Conservation (phyloP, 768 basidiomycete genomes). For the Glaciozyma martinii region DNA sequence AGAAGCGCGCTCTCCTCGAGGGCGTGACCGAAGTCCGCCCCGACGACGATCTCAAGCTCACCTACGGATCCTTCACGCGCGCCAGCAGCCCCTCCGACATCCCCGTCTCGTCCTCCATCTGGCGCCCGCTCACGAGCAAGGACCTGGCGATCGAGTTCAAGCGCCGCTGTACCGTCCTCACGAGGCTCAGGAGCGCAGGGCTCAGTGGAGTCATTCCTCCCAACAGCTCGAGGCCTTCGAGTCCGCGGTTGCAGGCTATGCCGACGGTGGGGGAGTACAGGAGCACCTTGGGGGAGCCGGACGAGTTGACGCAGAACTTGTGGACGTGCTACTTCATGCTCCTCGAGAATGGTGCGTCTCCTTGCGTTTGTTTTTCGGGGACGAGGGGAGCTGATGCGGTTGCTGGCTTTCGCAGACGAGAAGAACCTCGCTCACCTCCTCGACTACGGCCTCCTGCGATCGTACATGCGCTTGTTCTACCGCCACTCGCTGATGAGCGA, state of each 20-base stretch:
- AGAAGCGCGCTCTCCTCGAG: conserved; percentile 20
- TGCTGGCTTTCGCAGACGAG: conserved; percentile 8
- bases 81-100: conserved; percentile 14
- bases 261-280: neutral
- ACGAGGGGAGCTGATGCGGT: neutral
- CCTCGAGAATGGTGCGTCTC: conserved; percentile 55
- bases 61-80: conserved; percentile 13
- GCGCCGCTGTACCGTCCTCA: conserved; percentile 53
- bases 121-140: conserved; percentile 43
- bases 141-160: conserved; percentile 55
- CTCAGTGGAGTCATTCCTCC: conserved; percentile 32
- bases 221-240: conserved; percentile 33
- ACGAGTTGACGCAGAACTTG: conserved; percentile 44
- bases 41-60: conserved; percentile 18
- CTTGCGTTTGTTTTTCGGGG: neutral
- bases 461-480: conserved; percentile 38
- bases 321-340: conserved; percentile 66
- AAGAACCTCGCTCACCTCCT: conserved; percentile 29
- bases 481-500: conserved; percentile 37
- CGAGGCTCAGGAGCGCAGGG: conserved; percentile 48
- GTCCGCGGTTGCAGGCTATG: conserved; percentile 20
- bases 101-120: conserved; percentile 39
- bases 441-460: conserved; percentile 32
- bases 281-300: conserved; percentile 24
- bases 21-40: conserved; percentile 14